Conservation (phyloP, 1,284 basidiomycete genomes). For the Schizophyllum commune region DNA sequence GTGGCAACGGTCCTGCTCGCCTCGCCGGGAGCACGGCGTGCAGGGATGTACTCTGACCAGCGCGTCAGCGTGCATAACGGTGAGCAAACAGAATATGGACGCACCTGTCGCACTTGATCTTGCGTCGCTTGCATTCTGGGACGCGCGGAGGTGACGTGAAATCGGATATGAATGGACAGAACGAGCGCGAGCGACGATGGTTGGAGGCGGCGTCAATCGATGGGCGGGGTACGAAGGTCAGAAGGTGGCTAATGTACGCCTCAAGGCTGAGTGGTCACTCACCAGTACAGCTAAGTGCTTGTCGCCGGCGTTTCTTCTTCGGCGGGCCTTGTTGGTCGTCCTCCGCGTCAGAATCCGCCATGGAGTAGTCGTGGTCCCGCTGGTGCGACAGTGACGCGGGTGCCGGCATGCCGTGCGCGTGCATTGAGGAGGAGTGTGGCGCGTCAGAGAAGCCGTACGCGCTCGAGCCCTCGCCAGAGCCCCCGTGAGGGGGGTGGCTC, state of each 20-base stretch:
- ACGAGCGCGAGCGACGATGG: not conserved
- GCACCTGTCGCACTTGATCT: slow-evolving; percentile 18
- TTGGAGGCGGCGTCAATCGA: not conserved
- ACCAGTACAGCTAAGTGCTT: slow-evolving; percentile 14
- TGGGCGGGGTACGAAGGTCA: not conserved
- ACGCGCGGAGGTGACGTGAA: not conserved
- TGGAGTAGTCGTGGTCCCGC: not conserved
- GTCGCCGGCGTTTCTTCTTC: slow-evolving; percentile 13
- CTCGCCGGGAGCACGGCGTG: slow-evolving; percentile 15
- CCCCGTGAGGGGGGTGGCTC: not conserved
- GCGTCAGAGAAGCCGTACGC: not conserved
- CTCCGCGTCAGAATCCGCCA: not conserved
- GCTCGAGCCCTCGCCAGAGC: not conserved
- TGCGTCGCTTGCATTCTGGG: slow-evolving; percentile 17
- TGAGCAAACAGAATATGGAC: not conserved
- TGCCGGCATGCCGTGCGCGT: not conserved
- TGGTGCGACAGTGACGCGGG: not conserved
- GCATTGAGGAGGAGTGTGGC: not conserved
- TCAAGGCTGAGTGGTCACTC: not conserved
- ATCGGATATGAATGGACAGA: not conserved
- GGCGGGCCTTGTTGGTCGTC: slow-evolving; percentile 8
- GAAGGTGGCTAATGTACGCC: not conserved
- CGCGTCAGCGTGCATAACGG: not conserved
- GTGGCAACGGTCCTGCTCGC: slow-evolving; percentile 17
- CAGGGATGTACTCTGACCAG: slow-evolving; percentile 15